These are phyloP conservation scores for Arthroderma sp. DNA, from an alignment of 2,329 filamentous ascomycete genomes.

Conservation along the genomic window DNA sequence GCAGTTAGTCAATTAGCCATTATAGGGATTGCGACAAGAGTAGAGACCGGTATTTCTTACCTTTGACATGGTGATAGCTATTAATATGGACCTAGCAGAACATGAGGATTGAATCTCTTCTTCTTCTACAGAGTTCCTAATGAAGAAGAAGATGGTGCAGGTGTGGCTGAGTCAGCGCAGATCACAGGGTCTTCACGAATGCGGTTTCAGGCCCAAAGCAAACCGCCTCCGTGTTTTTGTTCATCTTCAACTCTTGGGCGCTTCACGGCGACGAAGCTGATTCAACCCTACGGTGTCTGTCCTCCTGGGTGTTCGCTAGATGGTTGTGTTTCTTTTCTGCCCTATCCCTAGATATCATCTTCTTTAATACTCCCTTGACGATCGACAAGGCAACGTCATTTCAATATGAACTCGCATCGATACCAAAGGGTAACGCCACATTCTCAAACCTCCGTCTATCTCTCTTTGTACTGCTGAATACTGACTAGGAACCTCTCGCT, in stretches of 20 bases:
- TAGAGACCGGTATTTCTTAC: background rate
- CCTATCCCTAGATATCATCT: background rate
- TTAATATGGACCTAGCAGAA: background rate
- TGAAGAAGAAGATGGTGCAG: too few relatives aligned
- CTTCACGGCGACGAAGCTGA: too few relatives aligned
- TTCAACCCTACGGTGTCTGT: too few relatives aligned
- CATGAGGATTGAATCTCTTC: too few relatives aligned
- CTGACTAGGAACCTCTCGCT: conserved; percentile 7
- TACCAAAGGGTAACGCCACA: conserved; percentile 32
- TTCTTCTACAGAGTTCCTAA: too few relatives aligned
- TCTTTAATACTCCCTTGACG: background rate
- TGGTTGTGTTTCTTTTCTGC: background rate
- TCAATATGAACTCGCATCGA: conserved; percentile 34
- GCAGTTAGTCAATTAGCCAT: conserved; percentile 1
- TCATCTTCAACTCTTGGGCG: too few relatives aligned
- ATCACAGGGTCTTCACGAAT: too few relatives aligned
- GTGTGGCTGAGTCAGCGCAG: too few relatives aligned
- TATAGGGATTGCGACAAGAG: background rate
- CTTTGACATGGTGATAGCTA: conserved; percentile 1
- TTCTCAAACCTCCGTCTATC: conserved; percentile 3
- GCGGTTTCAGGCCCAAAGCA: too few relatives aligned
- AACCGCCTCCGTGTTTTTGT: too few relatives aligned
- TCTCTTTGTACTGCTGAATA: background rate
- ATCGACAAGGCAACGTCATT: background rate
- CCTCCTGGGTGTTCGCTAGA: background rate